Evolutionary conservation across 164 flowering plant species (phyloP), one percentile per base, ranked within the genome.

Genomic region (Aristolochia californica): DNA sequence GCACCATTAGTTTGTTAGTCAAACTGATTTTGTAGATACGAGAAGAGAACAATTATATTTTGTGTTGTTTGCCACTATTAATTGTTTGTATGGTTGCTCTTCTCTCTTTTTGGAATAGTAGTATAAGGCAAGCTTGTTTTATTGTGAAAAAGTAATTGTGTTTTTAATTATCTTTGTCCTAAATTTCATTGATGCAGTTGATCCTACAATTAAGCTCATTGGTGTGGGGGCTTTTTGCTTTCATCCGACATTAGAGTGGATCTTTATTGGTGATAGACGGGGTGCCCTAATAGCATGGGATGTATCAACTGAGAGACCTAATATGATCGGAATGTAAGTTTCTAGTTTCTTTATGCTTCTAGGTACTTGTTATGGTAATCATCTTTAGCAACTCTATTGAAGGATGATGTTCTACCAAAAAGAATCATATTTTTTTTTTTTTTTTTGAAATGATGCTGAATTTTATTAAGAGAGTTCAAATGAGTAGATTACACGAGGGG

Each of bases 201-300:
- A 94, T 72, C 84, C 78, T 62, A 83, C 96, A 45, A 87, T 87
- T 63, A 90, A 80, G 77, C 91, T 94, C 49, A 68, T 81, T 63
- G 99, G 99, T 69, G 97, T 97, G 65, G 87, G 97, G 61, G 84
- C 99, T 38, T 85, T 90, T 80, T 84, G 91, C 43, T 90, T 94
- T 70, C 99, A 94, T 70, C 97, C 99, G 62, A 87, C 85, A 21
- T 66, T 94, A 77, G 99, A 90, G 72, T 94, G 96, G 96, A 72
- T 90, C 56, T 90, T 87, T 85, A 83, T 94, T 75, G 99, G 96
- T 76, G 99, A 94, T 74, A 80, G 97, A 68, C 77, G 91, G 63
- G 99, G 99, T 60, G 78, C 97, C 45, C 93, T 94, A 65, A 68
- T 94, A 60, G 97, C 97, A 30, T 90, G 99, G 99, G 99, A 94